Percentiles rank a stretch among this genome's conserved stretches.
Evolutionary conservation across 148 eudicot genomes (phyloP).

Genomic region (Cornus kousa): DNA sequence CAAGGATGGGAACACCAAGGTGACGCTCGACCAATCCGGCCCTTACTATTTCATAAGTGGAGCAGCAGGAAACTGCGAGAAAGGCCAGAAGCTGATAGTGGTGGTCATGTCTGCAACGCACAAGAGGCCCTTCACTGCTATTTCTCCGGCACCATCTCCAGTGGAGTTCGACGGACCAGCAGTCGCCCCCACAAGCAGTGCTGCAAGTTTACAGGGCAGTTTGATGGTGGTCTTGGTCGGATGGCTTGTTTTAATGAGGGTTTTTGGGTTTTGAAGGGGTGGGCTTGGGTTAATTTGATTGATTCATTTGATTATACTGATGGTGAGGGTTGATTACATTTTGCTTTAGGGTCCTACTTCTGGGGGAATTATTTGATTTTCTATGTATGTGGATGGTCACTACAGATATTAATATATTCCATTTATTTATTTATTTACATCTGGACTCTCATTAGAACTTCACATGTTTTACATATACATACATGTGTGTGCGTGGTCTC

Average conservation of each 20-base stretch:
- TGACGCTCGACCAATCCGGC: constrained; percentile 46
- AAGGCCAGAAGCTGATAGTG: constrained; percentile 71
- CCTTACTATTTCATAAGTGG: constrained; percentile 76
- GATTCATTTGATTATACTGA: neutral
- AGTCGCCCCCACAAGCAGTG: constrained; percentile 51
- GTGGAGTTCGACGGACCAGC: constrained; percentile 34
- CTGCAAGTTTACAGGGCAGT: constrained; percentile 20
- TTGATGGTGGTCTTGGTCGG: constrained; percentile 25
- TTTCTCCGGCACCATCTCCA: constrained; percentile 54
- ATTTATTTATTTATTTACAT: neutral
- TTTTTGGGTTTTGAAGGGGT: neutral
- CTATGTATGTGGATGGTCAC: neutral
- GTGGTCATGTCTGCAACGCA: constrained; percentile 56
- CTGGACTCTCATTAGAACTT: neutral
- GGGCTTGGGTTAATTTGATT: neutral
- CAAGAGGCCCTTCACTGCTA: neutral
- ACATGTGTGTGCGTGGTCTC: no score
- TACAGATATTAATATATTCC: neutral
- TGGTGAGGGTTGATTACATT: no score
- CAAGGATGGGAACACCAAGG: constrained; percentile 49
- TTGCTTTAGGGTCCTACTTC: neutral
- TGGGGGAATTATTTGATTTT: neutral
- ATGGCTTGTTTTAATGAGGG: constrained; percentile 19
- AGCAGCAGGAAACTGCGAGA: constrained; percentile 46
- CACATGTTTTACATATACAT: no score